Conservation (phyloP, 2,329 filamentous ascomycete species). For the Tolypocladium cylindrosporum region DNA sequence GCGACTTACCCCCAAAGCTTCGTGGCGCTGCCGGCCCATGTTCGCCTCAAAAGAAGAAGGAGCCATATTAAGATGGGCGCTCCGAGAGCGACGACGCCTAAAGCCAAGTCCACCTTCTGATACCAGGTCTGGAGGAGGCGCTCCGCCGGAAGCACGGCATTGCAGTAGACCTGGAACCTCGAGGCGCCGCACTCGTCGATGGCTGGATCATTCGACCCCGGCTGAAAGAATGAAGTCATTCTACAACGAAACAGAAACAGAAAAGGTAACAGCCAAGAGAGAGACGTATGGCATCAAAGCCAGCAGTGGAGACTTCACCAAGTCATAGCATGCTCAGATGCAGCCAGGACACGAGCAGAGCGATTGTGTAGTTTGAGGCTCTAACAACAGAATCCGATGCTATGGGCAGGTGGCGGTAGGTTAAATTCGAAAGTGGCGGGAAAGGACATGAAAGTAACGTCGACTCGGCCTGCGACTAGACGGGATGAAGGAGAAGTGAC, state of each 20-base stretch:
- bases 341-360: neutral
- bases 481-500: neutral
- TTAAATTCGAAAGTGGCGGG: neutral
- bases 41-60: neutral
- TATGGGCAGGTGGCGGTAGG: neutral
- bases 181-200: slow-evolving; percentile 11
- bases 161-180: slow-evolving; percentile 20
- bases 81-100: slow-evolving; percentile 13
- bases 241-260: neutral
- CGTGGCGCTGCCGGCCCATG: neutral
- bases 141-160: slow-evolving; percentile 12
- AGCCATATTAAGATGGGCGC: slow-evolving; percentile 9
- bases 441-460: neutral
- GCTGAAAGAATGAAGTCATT: slow-evolving; percentile 25
- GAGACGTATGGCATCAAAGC: neutral
- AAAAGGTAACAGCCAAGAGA: neutral
- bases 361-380: neutral
- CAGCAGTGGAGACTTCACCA: neutral
- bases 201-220: slow-evolving; percentile 16
- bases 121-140: slow-evolving; percentile 13
- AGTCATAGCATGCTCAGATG: neutral
- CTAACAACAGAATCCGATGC: neutral
- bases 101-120: slow-evolving; percentile 15
- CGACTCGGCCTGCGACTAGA: neutral
- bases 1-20: neutral